phyloP scores from a whole-genome alignment of 352 stramenopile genomes.

The Elongisporangium senticosum region DNA sequence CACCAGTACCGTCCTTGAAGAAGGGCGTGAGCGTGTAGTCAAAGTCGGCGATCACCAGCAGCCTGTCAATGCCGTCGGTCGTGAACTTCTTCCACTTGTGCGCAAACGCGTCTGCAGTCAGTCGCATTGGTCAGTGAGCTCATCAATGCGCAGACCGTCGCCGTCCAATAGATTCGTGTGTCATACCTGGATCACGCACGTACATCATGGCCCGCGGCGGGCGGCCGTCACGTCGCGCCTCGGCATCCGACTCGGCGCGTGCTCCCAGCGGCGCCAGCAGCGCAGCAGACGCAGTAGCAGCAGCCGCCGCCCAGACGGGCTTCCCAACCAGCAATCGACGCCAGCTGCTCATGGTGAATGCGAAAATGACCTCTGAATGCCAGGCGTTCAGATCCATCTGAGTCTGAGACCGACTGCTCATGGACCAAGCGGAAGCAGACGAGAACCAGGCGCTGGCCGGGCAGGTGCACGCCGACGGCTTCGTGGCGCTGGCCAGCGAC shows the following conservation, averaged over 20 bases:
- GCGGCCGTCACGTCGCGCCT: neutral
- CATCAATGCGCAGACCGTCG: neutral
- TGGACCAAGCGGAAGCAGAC: neutral
- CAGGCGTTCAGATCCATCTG: neutral
- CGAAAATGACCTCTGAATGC: neutral
- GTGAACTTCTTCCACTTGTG: slow-evolving; percentile 75
- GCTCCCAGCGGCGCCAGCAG: neutral
- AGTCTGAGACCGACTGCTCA: neutral
- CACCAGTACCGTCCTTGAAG: slow-evolving; percentile 39
- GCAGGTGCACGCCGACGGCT: slow-evolving; percentile 37
- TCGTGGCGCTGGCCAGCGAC: slow-evolving; percentile 27
- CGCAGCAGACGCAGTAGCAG: neutral
- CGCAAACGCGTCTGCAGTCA: slow-evolving; percentile 48
- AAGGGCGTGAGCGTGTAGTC: slow-evolving; percentile 76
- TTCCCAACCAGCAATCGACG: neutral
- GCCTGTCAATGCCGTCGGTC: slow-evolving; percentile 52
- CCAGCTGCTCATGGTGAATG: neutral
- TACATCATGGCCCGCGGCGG: slow-evolving; percentile 30
- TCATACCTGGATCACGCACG: slow-evolving; percentile 19
- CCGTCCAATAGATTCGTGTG: neutral
- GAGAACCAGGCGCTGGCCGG: slow-evolving; percentile 3
- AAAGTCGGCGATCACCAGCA: slow-evolving; percentile 81
- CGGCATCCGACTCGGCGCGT: neutral
- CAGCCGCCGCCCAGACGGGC: neutral
- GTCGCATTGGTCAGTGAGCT: too few relatives aligned